A percentile compares a stretch with the other conserved stretches of the same genome.
Conservation (phyloP, 169 alveolate species). For the Babesia ovata region DNA sequence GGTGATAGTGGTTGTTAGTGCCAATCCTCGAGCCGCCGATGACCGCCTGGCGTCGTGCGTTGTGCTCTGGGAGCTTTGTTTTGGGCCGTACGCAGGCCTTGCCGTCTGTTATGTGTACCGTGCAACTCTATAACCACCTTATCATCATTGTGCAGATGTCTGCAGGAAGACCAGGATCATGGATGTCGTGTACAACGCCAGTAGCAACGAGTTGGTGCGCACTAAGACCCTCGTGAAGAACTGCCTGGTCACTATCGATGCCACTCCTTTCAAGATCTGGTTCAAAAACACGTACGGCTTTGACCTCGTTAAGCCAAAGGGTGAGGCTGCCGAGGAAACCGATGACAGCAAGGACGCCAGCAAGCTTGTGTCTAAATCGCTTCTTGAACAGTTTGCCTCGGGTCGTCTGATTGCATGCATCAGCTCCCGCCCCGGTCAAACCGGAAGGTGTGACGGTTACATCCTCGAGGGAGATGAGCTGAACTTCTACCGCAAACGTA, state of each 20-base stretch:
- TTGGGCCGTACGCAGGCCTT: neutral
- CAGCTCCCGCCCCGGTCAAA: slow-evolving; percentile 83
- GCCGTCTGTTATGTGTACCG: neutral
- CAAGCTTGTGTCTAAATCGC: slow-evolving; percentile 52
- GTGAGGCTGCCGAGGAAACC: slow-evolving; percentile 36
- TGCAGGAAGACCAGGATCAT: slow-evolving; percentile 92
- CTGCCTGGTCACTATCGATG: slow-evolving; percentile 96
- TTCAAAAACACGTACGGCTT: slow-evolving; percentile 87
- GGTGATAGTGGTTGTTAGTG: too few species aligned
- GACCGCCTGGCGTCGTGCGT: too few species aligned
- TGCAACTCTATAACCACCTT: neutral
- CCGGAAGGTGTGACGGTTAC: slow-evolving; percentile 72
- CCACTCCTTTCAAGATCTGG: slow-evolving; percentile 98
- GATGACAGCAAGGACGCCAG: slow-evolving; percentile 78
- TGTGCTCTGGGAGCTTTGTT: too few species aligned
- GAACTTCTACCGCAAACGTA: slow-evolving; percentile 94
- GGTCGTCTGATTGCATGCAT: slow-evolving; percentile 98
- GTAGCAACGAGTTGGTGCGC: slow-evolving; percentile 99
- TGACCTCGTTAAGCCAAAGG: slow-evolving; percentile 73
- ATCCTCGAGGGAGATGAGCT: slow-evolving; percentile 90
- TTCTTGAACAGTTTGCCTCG: slow-evolving; percentile 94
- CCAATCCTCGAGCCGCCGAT: too few species aligned
- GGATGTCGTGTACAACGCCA: slow-evolving; percentile 98
- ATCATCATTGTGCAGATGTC: slow-evolving; percentile 62
- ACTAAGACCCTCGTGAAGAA: slow-evolving; percentile 98